Evolutionary conservation across 1,284 basidiomycete genomes (phyloP).

Genomic region (Psilocybe mexicana): DNA sequence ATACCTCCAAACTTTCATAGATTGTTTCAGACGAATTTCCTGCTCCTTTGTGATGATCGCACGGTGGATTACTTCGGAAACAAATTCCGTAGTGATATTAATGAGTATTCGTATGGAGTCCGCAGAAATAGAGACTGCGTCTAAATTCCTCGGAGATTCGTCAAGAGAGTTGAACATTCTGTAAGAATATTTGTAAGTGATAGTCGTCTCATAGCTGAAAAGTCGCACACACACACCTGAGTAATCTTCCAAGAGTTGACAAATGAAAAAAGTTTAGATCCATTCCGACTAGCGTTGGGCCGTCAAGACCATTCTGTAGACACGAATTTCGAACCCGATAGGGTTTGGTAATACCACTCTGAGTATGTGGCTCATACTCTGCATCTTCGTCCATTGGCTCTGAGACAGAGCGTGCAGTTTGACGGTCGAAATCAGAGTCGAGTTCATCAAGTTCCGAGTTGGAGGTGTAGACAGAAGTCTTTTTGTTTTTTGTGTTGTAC

Average conservation of each 20-base stretch:
- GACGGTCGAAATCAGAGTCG: neutral
- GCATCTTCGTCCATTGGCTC: constrained; percentile 6
- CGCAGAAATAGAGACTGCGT: constrained; percentile 33
- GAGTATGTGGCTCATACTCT: constrained; percentile 15
- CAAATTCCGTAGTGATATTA: constrained; percentile 49
- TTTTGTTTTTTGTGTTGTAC: constrained; percentile 21
- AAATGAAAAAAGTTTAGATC: constrained; percentile 55
- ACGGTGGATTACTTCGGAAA: constrained; percentile 48
- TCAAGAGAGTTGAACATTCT: constrained; percentile 37
- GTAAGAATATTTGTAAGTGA: constrained; percentile 1
- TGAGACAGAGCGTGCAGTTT: neutral
- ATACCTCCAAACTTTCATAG: constrained; percentile 59
- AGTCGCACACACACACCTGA: constrained; percentile 30
- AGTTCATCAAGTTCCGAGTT: neutral
- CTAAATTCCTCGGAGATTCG: constrained; percentile 14
- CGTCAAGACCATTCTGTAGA: constrained; percentile 42
- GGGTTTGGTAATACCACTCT: constrained; percentile 41
- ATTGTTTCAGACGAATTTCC: constrained; percentile 53
- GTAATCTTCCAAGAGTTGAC: constrained; percentile 34
- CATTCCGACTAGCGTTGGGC: constrained; percentile 38
- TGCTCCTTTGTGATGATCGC: constrained; percentile 56
- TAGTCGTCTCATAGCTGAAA: neutral
- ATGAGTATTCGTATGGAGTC: constrained; percentile 41
- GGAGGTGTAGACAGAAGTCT: neutral
- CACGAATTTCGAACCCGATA: constrained; percentile 47